Evolutionary conservation across 2,329 filamentous ascomycete genomes (phyloP).

Genomic region (Sarocladium kiliense): DNA sequence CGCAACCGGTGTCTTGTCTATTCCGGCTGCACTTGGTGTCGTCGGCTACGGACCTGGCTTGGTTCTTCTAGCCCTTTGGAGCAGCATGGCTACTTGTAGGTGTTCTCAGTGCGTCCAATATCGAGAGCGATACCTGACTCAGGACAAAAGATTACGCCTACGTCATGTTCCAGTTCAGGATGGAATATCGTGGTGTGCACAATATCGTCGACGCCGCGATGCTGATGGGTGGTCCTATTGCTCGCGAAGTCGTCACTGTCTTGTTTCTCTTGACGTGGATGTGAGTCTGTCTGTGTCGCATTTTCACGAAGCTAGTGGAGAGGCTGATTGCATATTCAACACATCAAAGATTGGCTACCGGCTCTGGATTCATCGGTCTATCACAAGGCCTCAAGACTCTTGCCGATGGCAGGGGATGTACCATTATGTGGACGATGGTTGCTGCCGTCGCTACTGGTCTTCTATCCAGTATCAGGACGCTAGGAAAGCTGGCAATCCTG

Average conservation of each 20-base stretch:
- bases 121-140: background rate
- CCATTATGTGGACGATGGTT: conserved; percentile 32
- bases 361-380: conserved; percentile 33
- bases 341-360: conserved; percentile 23
- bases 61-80: conserved; percentile 15
- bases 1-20: conserved; percentile 19
- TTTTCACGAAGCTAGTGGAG: background rate
- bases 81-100: conserved; percentile 17
- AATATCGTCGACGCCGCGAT: conserved; percentile 48
- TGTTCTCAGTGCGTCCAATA: background rate
- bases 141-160: conserved; percentile 17
- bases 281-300: conserved; percentile 15
- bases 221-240: conserved; percentile 40
- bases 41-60: conserved; percentile 17
- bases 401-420: conserved; percentile 32
- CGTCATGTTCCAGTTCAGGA: conserved; percentile 18
- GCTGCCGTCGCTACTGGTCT: conserved; percentile 23
- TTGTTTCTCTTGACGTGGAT: conserved; percentile 27
- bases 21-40: conserved; percentile 17
- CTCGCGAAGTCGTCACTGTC: conserved; percentile 35
- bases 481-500: conserved; percentile 27
- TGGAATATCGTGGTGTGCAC: conserved; percentile 27
- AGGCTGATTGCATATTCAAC: conserved; percentile 9
- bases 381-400: conserved; percentile 35
- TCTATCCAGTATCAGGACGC: conserved; percentile 26